A percentile compares a stretch with the other conserved stretches of the same genome.
phyloP scores from a whole-genome alignment of 2,329 filamentous ascomycete genomes.

The Metarhizium guizhouense region DNA sequence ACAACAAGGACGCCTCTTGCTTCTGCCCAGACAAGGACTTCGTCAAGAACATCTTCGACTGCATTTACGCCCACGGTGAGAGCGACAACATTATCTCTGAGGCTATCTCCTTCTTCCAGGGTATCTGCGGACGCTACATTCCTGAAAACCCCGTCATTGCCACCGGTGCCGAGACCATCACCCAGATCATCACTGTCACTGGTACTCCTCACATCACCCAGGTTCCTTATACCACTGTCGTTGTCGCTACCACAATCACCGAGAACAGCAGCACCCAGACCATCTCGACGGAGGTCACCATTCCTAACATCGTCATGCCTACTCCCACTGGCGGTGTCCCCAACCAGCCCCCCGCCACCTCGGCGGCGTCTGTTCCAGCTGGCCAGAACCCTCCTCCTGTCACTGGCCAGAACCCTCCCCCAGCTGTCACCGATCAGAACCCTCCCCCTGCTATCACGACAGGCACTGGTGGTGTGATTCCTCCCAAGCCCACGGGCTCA shows the following conservation, averaged over 20 bases:
- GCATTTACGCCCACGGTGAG: constrained; percentile 65
- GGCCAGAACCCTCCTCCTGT: constrained; percentile 10
- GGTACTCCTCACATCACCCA: constrained; percentile 41
- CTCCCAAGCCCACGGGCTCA: constrained; percentile 22
- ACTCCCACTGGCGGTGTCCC: constrained; percentile 17
- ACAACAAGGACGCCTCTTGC: constrained; percentile 76
- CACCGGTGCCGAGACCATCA: constrained; percentile 60
- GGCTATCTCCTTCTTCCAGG: constrained; percentile 77
- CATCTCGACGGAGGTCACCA: constrained; percentile 41
- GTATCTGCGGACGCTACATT: constrained; percentile 74
- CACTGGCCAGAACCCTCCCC: constrained; percentile 13
- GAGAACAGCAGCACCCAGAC: constrained; percentile 38
- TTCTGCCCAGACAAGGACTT: constrained; percentile 77
- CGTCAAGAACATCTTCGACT: constrained; percentile 70
- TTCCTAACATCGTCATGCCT: constrained; percentile 44
- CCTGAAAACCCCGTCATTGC: constrained; percentile 75
- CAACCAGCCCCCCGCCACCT: constrained; percentile 9
- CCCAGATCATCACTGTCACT: constrained; percentile 50
- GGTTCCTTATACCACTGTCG: constrained; percentile 42
- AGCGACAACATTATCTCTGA: constrained; percentile 56
- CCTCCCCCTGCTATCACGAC: constrained; percentile 15
- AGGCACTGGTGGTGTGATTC: constrained; percentile 24
- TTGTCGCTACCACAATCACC: constrained; percentile 37
- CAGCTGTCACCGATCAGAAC: neutral
- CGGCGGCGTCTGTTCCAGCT: constrained; percentile 5